Percentiles rank a stretch among this genome's conserved stretches.
These are phyloP conservation scores for Solanum rostratum DNA, from an alignment of 257 asterid species.

Conservation along the genomic window DNA sequence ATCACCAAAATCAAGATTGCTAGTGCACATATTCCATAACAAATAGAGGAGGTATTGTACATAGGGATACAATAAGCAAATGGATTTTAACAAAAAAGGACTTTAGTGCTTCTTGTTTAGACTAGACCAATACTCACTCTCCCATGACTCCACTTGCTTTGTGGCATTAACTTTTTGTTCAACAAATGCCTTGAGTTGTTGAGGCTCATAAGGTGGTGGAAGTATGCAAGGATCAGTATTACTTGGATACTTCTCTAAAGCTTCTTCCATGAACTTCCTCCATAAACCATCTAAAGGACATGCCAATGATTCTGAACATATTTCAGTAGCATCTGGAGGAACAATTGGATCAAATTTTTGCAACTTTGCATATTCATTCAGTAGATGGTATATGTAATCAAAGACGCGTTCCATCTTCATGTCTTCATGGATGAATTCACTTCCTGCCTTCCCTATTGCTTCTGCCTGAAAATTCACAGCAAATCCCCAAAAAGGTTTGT, in stretches of 20 bases:
- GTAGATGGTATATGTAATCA: background rate
- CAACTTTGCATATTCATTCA: slow-evolving; percentile 6
- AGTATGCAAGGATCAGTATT: background rate
- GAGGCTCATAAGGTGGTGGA: slow-evolving; percentile 1
- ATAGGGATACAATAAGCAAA: background rate
- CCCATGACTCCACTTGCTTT: background rate
- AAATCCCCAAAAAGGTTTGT: background rate
- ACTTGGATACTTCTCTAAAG: background rate
- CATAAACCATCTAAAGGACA: background rate
- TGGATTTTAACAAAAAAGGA: background rate
- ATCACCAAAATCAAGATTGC: background rate
- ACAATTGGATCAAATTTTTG: background rate
- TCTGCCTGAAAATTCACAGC: background rate
- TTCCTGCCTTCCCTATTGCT: background rate
- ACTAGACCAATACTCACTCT: background rate
- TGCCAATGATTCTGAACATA: slow-evolving; percentile 1
- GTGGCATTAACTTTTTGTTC: background rate
- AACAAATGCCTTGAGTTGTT: background rate
- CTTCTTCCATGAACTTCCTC: slow-evolving; percentile 1
- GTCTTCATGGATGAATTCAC: background rate
- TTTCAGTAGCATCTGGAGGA: slow-evolving; percentile 1
- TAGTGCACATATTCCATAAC: background rate
- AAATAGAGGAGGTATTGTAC: background rate
- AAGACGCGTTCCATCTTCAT: background rate
- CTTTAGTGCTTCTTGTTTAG: background rate